Evolutionary conservation across 2,329 filamentous ascomycete species (phyloP).

Genomic region (Epichloe gansuensis): DNA sequence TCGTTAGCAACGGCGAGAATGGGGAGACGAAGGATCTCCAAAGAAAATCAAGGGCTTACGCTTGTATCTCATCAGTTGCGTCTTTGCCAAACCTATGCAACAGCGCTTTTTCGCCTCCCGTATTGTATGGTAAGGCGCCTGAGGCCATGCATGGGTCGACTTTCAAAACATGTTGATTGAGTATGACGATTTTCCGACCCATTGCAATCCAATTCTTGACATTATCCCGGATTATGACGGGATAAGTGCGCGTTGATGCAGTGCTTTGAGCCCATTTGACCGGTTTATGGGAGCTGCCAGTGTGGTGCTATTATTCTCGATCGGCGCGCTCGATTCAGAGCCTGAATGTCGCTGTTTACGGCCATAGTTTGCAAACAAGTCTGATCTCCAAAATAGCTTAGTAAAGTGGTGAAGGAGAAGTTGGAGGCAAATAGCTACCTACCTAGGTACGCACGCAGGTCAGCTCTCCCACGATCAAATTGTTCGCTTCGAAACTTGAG

Average conservation of each 20-base stretch:
- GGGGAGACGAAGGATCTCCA: conserved; percentile 11
- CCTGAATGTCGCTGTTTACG: too few relatives aligned
- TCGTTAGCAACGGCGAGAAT: not conserved
- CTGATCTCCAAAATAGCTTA: too few relatives aligned
- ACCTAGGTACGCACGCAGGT: too few relatives aligned
- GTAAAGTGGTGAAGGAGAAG: too few relatives aligned
- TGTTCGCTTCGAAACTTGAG: too few relatives aligned
- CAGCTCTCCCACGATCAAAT: too few relatives aligned
- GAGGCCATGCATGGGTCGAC: conserved; percentile 74
- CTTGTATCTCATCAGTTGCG: conserved; percentile 87
- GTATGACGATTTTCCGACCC: conserved; percentile 67
- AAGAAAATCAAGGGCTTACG: conserved; percentile 39
- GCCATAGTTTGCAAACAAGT: too few relatives aligned
- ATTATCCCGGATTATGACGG: conserved; percentile 26
- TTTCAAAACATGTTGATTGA: conserved; percentile 72
- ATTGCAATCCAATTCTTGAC: conserved; percentile 69
- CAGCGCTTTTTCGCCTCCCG: conserved; percentile 84
- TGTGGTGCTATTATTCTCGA: not conserved
- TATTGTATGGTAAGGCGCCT: conserved; percentile 57
- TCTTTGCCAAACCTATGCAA: conserved; percentile 87
- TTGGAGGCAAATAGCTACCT: too few relatives aligned
- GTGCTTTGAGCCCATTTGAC: not conserved
- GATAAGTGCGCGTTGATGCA: conserved; percentile 13
- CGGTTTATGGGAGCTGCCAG: not conserved
- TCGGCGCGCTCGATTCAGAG: not conserved